A percentile compares a stretch with the other conserved stretches of the same genome.
Evolutionary conservation across 768 basidiomycete species (phyloP).

Genomic region (Trametes villosa): DNA sequence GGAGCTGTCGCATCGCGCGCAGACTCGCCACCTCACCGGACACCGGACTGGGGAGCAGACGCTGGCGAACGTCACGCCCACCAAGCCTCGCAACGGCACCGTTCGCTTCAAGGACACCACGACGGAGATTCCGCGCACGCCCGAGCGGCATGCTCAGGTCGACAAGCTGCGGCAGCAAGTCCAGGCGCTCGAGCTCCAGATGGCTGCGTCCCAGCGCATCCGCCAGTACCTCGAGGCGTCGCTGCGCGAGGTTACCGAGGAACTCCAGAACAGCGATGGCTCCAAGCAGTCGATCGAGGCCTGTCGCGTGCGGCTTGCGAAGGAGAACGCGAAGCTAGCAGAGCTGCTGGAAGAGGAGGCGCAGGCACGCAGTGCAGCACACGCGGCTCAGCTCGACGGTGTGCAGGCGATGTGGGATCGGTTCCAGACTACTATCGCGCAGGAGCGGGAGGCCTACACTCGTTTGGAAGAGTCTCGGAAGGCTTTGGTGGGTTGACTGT

Average conservation of each 20-base stretch:
- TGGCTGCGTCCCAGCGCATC: constrained; percentile 69
- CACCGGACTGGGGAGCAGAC: constrained; percentile 26
- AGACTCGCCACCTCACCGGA: constrained; percentile 19
- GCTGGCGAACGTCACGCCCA: constrained; percentile 52
- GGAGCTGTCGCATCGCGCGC: constrained; percentile 50
- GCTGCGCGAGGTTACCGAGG: constrained; percentile 59
- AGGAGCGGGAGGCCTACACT: constrained; percentile 64
- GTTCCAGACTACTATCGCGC: constrained; percentile 59
- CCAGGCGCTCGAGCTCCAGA: constrained; percentile 67
- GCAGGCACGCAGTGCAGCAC: constrained; percentile 61
- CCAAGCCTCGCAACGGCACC: constrained; percentile 45
- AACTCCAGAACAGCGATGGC: constrained; percentile 66
- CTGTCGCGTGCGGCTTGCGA: constrained; percentile 56
- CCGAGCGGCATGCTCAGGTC: constrained; percentile 51
- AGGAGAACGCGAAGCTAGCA: constrained; percentile 58
- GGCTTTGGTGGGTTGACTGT: constrained; percentile 55
- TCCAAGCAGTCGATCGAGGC: constrained; percentile 65
- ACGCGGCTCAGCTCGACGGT: constrained; percentile 65
- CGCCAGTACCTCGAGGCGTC: constrained; percentile 65
- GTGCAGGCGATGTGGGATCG: constrained; percentile 70
- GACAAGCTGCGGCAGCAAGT: constrained; percentile 63
- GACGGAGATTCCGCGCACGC: constrained; percentile 41
- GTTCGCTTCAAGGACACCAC: constrained; percentile 42
- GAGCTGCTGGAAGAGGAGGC: constrained; percentile 66
- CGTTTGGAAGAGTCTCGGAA: constrained; percentile 73